Base-by-base conservation (phyloP, 2,329 filamentous ascomycete genomes). In the Penicillium sclerotiorum region DNA sequence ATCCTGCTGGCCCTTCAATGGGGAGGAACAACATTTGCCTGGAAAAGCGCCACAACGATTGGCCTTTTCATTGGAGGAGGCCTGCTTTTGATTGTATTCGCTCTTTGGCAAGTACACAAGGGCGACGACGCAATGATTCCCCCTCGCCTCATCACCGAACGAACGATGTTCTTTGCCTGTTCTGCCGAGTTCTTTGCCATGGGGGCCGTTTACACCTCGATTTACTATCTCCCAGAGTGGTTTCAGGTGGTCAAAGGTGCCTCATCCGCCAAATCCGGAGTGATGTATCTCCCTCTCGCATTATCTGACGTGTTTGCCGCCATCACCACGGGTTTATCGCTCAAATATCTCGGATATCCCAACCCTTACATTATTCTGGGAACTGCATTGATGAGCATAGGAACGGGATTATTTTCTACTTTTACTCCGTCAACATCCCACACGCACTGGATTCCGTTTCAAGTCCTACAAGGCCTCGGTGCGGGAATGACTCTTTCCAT, bases 1-100 rank as follows among this genome's bases (percentile, higher is more conserved):
- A 68, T 77, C 22, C 58, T 80, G 2, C 62, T 79, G 0, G 75
- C 75, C 0, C 60, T 80, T 8, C 72, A 80, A 47, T 78, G 72
- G 58, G 77, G 74, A 8, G 73, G 71, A 12, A 59, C 62, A 1
- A 55, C 62, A 1, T 67, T 72, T 28, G 38, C 65, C 0, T 76
- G 73, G 73, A 61, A 61, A 28, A 61, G 52, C 27, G 52, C 67
- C 5, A 61, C 61, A 4, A 70, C 80, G 4, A 75, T 80, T 44
- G 77, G 74, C 2, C 61, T 68, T 0, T 64, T 80, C 12, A 67
- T 76, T 32, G 73, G 73, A 32, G 74, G 73, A 21, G 69, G 58
- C 3, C 36, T 72, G 0, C 63, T 75, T 44, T 50, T 62, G 9
- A 47, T 69, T 15, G 50, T 66, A 4, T 75, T 78, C 47, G 47